Evolutionary conservation across 345 rosid genomes (phyloP), one percentile per base, ranked within the genome.

Genomic region (Mangifera indica): DNA sequence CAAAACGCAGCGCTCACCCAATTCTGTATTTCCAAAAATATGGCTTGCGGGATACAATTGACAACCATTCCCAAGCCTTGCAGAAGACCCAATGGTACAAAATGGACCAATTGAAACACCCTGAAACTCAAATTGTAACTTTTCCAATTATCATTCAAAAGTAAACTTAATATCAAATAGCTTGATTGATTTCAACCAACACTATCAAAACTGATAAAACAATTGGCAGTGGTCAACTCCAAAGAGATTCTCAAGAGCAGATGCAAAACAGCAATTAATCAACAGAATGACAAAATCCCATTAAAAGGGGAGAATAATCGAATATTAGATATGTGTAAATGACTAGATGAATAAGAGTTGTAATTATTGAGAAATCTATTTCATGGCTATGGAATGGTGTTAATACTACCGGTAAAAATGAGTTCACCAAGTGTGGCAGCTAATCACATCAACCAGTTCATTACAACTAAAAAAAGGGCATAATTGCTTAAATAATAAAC

Each of bases 61-160:
- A 80, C 97, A 90, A 51, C 85, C 89, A 66, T 88, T 81, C 54
- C 97, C 97, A 15, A 94, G 84, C 84, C 81, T 94, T 42, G 75
- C 93, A 29, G 85, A 80, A 66, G 97, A 84, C n/a, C 98, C 93
- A 63, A 94, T 72, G 15, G 95, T 87, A 79, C 97, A 94, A 77
- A 82, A 89, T 5, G 97, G 92, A 68, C 97, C 98, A 51, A 94
- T 73, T 10, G 89, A 81, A 77, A 86, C 97, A 66, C 85, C 95
- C 98, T 94, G 79, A 51, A 55, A 74, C 14, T 29, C 14, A 44
- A 55, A 63, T 63, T 62, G 9, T 32, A 51, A 40, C 25, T 46
- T 54, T 67, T 52, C 10, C 17, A 20, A 55, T 49, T 34, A 67
- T 26, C 25, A 71, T 34, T 55, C 21, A 55, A 42, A 18, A 37